These are phyloP conservation scores for Eimeria brunetti DNA, from an alignment of 169 alveolate genomes.

Conservation along the genomic window DNA sequence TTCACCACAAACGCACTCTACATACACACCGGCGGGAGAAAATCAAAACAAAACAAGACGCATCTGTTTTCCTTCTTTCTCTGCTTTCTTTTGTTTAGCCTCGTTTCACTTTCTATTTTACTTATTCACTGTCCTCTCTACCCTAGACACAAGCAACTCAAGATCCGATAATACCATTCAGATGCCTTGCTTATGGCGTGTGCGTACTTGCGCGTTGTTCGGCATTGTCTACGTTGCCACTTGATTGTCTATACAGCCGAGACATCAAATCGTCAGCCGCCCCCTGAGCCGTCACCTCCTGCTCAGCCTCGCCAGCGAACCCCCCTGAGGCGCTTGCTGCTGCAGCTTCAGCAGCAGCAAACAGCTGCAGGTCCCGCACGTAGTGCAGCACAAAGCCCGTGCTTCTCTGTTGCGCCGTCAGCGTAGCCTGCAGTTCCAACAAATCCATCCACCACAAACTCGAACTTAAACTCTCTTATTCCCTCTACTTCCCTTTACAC, in stretches of 20 bases:
- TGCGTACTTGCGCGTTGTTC: conserved; percentile 56
- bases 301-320: conserved; percentile 31
- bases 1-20: background rate
- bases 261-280: conserved; percentile 30
- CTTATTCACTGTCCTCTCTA: background rate
- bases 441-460: background rate
- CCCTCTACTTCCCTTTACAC: background rate
- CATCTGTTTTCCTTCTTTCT: too few relatives aligned
- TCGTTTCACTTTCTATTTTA: background rate
- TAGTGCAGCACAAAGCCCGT: conserved; percentile 67
- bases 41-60: background rate
- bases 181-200: background rate
- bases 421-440: conserved; percentile 53
- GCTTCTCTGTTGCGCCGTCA: conserved; percentile 67
- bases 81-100: too few relatives aligned
- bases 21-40: background rate
- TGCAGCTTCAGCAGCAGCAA: conserved; percentile 65
- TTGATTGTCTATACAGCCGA: conserved; percentile 41
- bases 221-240: background rate
- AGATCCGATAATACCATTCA: background rate
- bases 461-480: background rate
- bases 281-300: conserved; percentile 30
- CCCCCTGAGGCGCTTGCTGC: conserved; percentile 60
- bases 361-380: conserved; percentile 64
- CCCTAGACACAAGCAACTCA: background rate